phyloP scores from a whole-genome alignment of 2,329 filamentous ascomycete genomes.

The Hypoxylon sp. region DNA sequence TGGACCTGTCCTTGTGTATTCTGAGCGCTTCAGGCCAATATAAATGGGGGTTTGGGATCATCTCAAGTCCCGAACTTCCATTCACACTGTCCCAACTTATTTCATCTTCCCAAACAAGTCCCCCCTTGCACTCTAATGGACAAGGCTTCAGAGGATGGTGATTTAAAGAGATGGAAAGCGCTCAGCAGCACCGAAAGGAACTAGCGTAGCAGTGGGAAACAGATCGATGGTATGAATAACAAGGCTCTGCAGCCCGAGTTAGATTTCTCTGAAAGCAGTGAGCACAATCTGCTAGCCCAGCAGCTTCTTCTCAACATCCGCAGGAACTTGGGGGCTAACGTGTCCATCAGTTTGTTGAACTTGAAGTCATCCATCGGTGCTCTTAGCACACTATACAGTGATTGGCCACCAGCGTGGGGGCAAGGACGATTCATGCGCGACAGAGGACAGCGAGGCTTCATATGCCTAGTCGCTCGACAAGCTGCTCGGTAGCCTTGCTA shows the following conservation, averaged over 20 bases:
- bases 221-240: conserved; percentile 71
- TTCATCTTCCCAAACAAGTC: conserved; percentile 75
- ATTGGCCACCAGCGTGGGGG: too few relatives aligned
- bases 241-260: conserved; percentile 67
- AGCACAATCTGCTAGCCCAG: conserved; percentile 82
- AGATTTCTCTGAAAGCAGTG: conserved; percentile 81
- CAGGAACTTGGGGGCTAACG: conserved; percentile 54
- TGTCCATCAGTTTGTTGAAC: conserved; percentile 76
- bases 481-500: conserved; percentile 51
- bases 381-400: too few relatives aligned
- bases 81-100: conserved; percentile 78
- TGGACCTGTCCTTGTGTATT: conserved; percentile 53
- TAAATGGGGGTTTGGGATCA: conserved; percentile 66
- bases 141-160: conserved; percentile 54
- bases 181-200: too few relatives aligned
- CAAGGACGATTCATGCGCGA: too few relatives aligned
- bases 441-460: conserved; percentile 52
- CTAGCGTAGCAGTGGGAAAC: too few relatives aligned
- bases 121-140: conserved; percentile 86
- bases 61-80: conserved; percentile 74
- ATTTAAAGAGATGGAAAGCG: conserved; percentile 53
- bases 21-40: conserved; percentile 56
- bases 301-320: conserved; percentile 77
- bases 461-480: conserved; percentile 61
- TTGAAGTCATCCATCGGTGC: too few relatives aligned